Evolutionary conservation across 192 early-diverging fungal genomes (phyloP).

Genomic region (Coemansia sp.): DNA sequence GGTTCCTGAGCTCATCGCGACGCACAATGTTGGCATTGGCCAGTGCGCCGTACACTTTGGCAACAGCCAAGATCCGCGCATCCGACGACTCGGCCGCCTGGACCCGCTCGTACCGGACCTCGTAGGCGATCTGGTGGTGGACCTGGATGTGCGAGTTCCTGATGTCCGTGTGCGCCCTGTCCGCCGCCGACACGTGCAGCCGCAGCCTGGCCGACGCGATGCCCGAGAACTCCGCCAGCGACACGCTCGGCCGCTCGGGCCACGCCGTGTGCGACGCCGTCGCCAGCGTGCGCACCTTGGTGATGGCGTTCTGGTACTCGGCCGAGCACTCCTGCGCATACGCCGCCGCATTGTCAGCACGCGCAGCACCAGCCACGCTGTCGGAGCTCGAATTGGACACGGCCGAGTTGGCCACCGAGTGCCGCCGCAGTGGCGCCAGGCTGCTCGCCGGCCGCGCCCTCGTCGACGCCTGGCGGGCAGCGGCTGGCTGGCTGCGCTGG

Average conservation of each 20-base stretch:
- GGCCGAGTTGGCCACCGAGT: constrained; percentile 13
- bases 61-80: constrained; percentile 26
- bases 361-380: constrained; percentile 9
- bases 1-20: constrained; percentile 22
- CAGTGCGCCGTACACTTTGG: constrained; percentile 20
- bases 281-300: constrained; percentile 30
- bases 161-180: constrained; percentile 18
- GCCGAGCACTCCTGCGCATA: neutral
- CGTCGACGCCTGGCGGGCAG: neutral
- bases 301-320: constrained; percentile 35
- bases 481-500: neutral
- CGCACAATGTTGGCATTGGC: constrained; percentile 34
- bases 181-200: constrained; percentile 6
- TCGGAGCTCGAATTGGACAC: constrained; percentile 34
- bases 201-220: constrained; percentile 12
- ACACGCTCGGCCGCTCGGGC: neutral
- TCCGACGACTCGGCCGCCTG: neutral
- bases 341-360: neutral
- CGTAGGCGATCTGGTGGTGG: constrained; percentile 50
- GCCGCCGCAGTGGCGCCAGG: neutral
- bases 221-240: constrained; percentile 20
- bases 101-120: constrained; percentile 27
- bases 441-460: neutral
- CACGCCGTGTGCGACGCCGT: constrained; percentile 1
- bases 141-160: constrained; percentile 53